phyloP scores from a whole-genome alignment of 1,284 basidiomycete genomes.

The Cutaneotrichosporon cutaneum region DNA sequence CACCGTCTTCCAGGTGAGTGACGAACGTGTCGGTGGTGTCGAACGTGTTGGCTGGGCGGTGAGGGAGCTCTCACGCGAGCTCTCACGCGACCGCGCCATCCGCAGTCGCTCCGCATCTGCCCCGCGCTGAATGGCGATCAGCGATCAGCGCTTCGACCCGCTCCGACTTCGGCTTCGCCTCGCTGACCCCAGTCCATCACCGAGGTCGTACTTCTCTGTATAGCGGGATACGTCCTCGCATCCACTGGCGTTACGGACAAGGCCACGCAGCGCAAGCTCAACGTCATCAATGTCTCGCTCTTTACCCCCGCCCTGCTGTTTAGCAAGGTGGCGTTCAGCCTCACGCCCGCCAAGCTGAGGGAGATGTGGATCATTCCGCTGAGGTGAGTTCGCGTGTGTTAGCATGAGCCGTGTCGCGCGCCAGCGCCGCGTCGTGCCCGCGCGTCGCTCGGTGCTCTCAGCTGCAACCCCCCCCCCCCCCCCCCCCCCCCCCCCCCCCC shows the following conservation, averaged over 20 bases:
- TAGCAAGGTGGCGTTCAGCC: conserved; percentile 64
- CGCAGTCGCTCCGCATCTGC: neutral
- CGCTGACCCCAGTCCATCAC: conserved; percentile 68
- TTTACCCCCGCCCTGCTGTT: conserved; percentile 91
- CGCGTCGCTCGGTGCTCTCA: too few species aligned
- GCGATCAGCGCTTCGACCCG: too few species aligned
- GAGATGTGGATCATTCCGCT: conserved; percentile 92
- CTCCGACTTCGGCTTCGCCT: too few species aligned
- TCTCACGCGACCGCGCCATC: neutral
- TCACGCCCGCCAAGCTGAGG: conserved; percentile 66
- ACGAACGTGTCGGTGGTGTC: neutral
- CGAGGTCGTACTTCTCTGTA: conserved; percentile 82
- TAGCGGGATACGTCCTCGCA: conserved; percentile 82
- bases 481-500: too few species aligned
- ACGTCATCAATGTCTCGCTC: conserved; percentile 62
- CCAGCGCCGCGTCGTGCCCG: too few species aligned
- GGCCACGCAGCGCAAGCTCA: conserved; percentile 74
- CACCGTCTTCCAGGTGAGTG: conserved; percentile 61
- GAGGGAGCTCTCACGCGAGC: neutral
- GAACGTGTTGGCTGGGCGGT: neutral
- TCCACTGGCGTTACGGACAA: conserved; percentile 79
- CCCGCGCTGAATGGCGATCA: neutral
- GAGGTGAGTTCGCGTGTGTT: conserved; percentile 58
- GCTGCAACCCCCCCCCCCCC: too few species aligned
- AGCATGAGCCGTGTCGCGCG: too few species aligned